phyloP scores from a whole-genome alignment of 805 yeast genomes.

The Ogataea methylovora region DNA sequence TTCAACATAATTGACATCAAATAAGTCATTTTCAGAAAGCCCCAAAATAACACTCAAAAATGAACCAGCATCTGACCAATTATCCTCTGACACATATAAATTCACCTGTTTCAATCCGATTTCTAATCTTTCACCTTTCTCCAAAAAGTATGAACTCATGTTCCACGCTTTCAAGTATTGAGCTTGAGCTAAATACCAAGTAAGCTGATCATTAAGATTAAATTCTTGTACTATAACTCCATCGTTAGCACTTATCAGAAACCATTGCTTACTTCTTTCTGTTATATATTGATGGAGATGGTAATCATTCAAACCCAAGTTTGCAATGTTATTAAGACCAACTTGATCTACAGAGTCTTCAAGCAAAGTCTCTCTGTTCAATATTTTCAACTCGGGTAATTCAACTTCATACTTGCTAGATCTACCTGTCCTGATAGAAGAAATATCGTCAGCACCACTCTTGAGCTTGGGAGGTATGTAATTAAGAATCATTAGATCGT shows the following conservation, averaged over 20 bases:
- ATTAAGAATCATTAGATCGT: slow-evolving; percentile 54
- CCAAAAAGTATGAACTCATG: slow-evolving; percentile 53
- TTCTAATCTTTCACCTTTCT: slow-evolving; percentile 40
- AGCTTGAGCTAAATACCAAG: slow-evolving; percentile 60
- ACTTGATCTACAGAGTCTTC: slow-evolving; percentile 78
- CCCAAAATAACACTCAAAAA: slow-evolving; percentile 37
- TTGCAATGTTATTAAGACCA: slow-evolving; percentile 46
- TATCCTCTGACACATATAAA: slow-evolving; percentile 28
- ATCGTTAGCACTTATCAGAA: slow-evolving; percentile 72
- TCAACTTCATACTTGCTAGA: neutral
- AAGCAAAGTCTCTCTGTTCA: slow-evolving; percentile 58
- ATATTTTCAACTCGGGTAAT: slow-evolving; percentile 64
- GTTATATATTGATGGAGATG: slow-evolving; percentile 45
- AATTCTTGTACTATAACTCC: slow-evolving; percentile 70
- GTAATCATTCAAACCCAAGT: slow-evolving; percentile 75
- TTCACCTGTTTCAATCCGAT: slow-evolving; percentile 56
- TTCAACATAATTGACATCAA: slow-evolving; percentile 13
- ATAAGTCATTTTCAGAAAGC: slow-evolving; percentile 13
- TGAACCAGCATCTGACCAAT: slow-evolving; percentile 51
- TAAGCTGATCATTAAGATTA: slow-evolving; percentile 58
- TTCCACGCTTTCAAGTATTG: slow-evolving; percentile 70
- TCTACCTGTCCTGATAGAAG: slow-evolving; percentile 9
- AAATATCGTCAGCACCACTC: slow-evolving; percentile 10
- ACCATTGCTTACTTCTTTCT: slow-evolving; percentile 36
- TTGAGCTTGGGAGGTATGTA: slow-evolving; percentile 33